Percentiles rank a stretch among this genome's conserved stretches.
phyloP scores from a whole-genome alignment of 2,329 filamentous ascomycete species.

The Didymella segeticola region DNA sequence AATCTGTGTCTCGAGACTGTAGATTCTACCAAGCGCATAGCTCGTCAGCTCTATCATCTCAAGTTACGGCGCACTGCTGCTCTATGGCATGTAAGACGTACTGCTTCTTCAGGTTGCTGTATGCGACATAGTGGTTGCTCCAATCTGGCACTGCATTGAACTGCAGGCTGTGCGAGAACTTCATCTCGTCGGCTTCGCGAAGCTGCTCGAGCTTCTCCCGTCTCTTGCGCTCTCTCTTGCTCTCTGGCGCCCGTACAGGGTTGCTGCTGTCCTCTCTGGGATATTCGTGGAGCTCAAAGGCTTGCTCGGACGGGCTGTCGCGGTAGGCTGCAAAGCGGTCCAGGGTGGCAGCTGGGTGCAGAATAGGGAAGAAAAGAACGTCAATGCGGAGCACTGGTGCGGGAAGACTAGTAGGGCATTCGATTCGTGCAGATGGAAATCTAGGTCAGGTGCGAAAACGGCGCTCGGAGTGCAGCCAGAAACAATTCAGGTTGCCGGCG shows the following conservation, averaged over 20 bases:
- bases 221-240: constrained; percentile 54
- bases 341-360: constrained; percentile 32
- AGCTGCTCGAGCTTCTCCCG: constrained; percentile 73
- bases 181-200: constrained; percentile 85
- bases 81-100: constrained; percentile 55
- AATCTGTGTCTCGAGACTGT: constrained; percentile 86
- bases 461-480: constrained; percentile 14
- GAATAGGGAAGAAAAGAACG: constrained; percentile 10
- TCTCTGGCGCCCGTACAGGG: constrained; percentile 21
- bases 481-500: constrained; percentile 3
- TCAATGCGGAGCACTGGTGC: constrained; percentile 13
- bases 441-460: constrained; percentile 21
- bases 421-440: constrained; percentile 14
- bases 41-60: constrained; percentile 27
- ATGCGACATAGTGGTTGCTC: constrained; percentile 97
- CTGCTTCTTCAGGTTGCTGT: constrained; percentile 99
- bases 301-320: constrained; percentile 26
- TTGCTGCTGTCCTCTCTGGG: constrained; percentile 1
- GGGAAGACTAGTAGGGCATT: constrained; percentile 17
- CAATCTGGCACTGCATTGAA: constrained; percentile 99
- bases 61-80: background rate
- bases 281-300: constrained; percentile 45
- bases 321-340: constrained; percentile 30
- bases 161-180: constrained; percentile 99
- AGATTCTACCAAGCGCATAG: constrained; percentile 69